Percentiles rank a stretch among this genome's conserved stretches.
Evolutionary conservation across 805 yeast genomes (phyloP).

Genomic region (Candida argentea): DNA sequence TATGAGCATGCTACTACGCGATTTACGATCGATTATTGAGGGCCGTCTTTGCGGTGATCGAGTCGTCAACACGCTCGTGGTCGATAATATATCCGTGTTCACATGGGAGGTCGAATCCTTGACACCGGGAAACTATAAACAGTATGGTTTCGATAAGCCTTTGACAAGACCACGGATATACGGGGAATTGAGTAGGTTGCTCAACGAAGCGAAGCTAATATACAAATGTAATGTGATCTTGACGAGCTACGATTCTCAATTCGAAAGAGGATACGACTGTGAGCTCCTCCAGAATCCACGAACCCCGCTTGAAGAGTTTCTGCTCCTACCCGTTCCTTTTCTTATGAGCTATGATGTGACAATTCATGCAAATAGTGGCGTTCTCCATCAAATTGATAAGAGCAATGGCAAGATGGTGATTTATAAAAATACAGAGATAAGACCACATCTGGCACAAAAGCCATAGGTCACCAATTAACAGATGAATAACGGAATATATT

Average conservation of each 20-base stretch:
- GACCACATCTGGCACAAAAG: background rate
- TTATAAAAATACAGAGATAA: too few relatives aligned
- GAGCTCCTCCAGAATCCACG: too few relatives aligned
- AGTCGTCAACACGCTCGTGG: slow-evolving; percentile 12
- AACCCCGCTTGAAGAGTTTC: background rate
- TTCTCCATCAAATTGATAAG: too few relatives aligned
- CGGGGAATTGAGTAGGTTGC: slow-evolving; percentile 5
- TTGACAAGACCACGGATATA: slow-evolving; percentile 7
- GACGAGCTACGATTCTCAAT: slow-evolving; percentile 18
- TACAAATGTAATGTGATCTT: slow-evolving; percentile 19
- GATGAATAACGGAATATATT: slow-evolving; percentile 3
- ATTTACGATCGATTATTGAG: too few relatives aligned
- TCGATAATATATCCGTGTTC: slow-evolving; percentile 25
- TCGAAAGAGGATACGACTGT: too few relatives aligned
- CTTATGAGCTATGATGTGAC: slow-evolving; percentile 1
- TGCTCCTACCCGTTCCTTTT: slow-evolving; percentile 1
- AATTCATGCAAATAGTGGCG: slow-evolving; percentile 2
- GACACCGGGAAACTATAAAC: slow-evolving; percentile 2
- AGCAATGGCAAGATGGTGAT: too few relatives aligned
- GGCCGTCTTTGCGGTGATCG: too few relatives aligned
- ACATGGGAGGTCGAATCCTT: slow-evolving; percentile 19
- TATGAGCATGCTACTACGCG: too few relatives aligned
- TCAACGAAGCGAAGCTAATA: slow-evolving; percentile 7
- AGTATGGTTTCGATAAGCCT: slow-evolving; percentile 4
- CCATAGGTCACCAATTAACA: slow-evolving; percentile 1